Evolutionary conservation across 805 yeast species (phyloP).

Genomic region (Spathaspora passalidarum): DNA sequence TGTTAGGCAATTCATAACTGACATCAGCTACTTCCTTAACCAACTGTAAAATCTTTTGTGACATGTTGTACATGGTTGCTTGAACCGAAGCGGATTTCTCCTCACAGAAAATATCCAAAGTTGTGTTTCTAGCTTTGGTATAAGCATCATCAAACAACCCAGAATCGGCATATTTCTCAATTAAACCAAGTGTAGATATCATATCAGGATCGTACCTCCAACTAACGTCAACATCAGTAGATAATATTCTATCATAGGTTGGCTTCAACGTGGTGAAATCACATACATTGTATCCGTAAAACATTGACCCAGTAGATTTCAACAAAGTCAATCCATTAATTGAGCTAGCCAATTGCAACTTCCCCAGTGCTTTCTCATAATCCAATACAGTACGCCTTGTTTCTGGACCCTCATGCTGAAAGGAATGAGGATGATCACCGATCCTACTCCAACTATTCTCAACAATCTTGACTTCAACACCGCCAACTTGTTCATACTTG

Average conservation of each 20-base stretch:
- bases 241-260: conserved; percentile 78
- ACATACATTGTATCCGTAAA: conserved; percentile 80
- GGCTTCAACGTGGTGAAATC: conserved; percentile 88
- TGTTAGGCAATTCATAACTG: conserved; percentile 80
- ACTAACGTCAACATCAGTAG: conserved; percentile 76
- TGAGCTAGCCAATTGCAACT: conserved; percentile 60
- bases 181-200: conserved; percentile 47
- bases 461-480: conserved; percentile 60
- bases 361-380: conserved; percentile 48
- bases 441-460: conserved; percentile 82
- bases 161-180: conserved; percentile 45
- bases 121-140: conserved; percentile 59
- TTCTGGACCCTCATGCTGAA: conserved; percentile 81
- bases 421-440: conserved; percentile 74
- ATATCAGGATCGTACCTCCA: conserved; percentile 63
- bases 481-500: conserved; percentile 76
- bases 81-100: conserved; percentile 94
- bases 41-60: conserved; percentile 59
- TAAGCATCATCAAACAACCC: conserved; percentile 67
- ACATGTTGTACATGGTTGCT: conserved; percentile 95
- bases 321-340: conserved; percentile 78
- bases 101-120: conserved; percentile 73
- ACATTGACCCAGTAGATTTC: conserved; percentile 91
- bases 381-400: conserved; percentile 58
- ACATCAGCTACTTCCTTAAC: conserved; percentile 63